Evolutionary conservation across 2,329 filamentous ascomycete genomes (phyloP), one percentile per base, ranked within the genome.

Genomic region (Fusarium denticulatum): DNA sequence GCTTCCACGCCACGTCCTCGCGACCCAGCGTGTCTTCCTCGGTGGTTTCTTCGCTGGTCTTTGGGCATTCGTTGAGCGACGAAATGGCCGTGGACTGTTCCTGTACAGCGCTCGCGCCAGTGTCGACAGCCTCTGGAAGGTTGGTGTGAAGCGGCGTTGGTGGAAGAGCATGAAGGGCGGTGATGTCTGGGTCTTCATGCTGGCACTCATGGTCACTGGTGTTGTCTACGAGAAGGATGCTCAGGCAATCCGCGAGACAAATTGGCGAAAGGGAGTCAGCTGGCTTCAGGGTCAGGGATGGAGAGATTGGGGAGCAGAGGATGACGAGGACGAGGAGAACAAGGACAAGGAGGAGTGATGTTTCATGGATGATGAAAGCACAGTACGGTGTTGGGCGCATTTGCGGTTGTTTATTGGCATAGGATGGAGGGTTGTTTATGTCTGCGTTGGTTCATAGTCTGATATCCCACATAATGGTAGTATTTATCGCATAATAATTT

Each of bases 11-110:
- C 88, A 88, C 11, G 86, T 95, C 14, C 86, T 98, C 2, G 89
- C 95, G 0, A 95, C 92, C 0, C 93, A 96, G 80, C 90, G 96
- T 28, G 97, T 96, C 87, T 97, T 97, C 87, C 85, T 98, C 0
- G 94, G 94, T 59, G 96, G 96, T 13, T 93, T 96, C 80, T 79
- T 97, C 3, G 94, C 93, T 2, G 96, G 96, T 1, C 82, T 96
- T 32, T 98, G 95, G 91, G 94, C 93, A 0, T 93, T 93, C 81
- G 83, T 97, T 5, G 92, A 95, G 79, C 86, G 91, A 49, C 85
- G 86, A 56, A 85, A 88, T 68, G 89, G 92, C 46, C 85, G 93
- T 22, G 86, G 88, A 3, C 88, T 94, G 61, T 97, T 97, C 82
- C 77, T 98, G 69, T 96, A 96, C 82, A 91, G 90, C 72, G 90